A percentile compares a stretch with the other conserved stretches of the same genome.
Evolutionary conservation across 352 stramenopile species (phyloP).

Genomic region (Phytopythium boreale): DNA sequence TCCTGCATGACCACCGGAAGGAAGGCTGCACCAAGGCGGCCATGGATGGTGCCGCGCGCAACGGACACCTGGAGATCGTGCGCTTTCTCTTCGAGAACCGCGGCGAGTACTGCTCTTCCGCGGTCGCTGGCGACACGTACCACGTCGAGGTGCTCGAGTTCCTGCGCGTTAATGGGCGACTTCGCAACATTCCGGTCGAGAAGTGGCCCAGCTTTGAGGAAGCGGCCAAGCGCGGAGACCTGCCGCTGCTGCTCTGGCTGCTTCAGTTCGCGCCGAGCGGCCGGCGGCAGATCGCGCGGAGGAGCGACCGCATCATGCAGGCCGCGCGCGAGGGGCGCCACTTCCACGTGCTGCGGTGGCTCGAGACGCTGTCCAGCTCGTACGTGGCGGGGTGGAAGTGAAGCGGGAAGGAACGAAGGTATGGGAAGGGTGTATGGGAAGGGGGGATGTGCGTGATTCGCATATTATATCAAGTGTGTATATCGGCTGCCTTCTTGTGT

Average conservation of each 20-base stretch:
- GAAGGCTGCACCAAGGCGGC: slow-evolving; percentile 37
- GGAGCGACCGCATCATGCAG: slow-evolving; percentile 19
- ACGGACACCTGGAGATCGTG: slow-evolving; percentile 28
- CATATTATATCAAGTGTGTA: not conserved
- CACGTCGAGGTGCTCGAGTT: slow-evolving; percentile 34
- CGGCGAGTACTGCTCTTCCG: slow-evolving; percentile 30
- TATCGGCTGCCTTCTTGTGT: not conserved
- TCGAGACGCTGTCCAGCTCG: slow-evolving; percentile 24
- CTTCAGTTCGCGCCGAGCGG: slow-evolving; percentile 16
- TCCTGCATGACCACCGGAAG: slow-evolving; percentile 31
- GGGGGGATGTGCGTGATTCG: not conserved
- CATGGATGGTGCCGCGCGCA: slow-evolving; percentile 34
- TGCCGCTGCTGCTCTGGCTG: slow-evolving; percentile 38
- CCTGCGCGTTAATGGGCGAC: slow-evolving; percentile 6
- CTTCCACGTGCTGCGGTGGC: slow-evolving; percentile 32
- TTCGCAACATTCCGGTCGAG: not conserved
- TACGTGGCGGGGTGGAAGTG: not conserved
- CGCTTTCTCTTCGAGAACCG: slow-evolving; percentile 32
- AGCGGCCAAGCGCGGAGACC: slow-evolving; percentile 23
- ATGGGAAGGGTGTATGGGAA: not conserved
- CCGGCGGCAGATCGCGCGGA: slow-evolving; percentile 26
- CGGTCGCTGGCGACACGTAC: slow-evolving; percentile 15
- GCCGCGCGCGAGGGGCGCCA: slow-evolving; percentile 26
- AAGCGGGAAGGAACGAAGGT: not conserved
- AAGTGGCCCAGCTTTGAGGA: slow-evolving; percentile 11